Percentiles rank a stretch among this genome's conserved stretches.
Conservation (phyloP, 1,139 yeast genomes). For the Geotrichum reessii region DNA sequence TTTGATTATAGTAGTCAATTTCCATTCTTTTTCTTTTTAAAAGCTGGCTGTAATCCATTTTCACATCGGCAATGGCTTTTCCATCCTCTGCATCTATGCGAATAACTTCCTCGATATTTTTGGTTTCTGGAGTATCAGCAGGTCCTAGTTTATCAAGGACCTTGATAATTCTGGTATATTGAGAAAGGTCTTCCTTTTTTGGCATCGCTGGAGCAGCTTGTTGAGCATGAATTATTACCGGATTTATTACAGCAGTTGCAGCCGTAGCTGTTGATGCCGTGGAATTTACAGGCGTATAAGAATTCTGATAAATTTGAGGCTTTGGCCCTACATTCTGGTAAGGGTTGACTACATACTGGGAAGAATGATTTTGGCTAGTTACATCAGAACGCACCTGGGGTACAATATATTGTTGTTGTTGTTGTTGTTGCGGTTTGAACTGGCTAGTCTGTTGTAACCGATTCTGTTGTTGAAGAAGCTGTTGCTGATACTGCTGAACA, state of each 20-base stretch:
- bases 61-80: slow-evolving; percentile 18
- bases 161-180: slow-evolving; percentile 37
- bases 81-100: slow-evolving; percentile 18
- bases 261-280: slow-evolving; percentile 20
- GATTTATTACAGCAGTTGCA: slow-evolving; percentile 20
- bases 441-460: slow-evolving; percentile 1
- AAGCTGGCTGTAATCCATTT: slow-evolving; percentile 8
- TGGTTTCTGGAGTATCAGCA: slow-evolving; percentile 35
- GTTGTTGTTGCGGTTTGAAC: no score
- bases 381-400: slow-evolving; percentile 22
- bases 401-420: slow-evolving; percentile 27
- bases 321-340: not conserved
- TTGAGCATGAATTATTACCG: not conserved
- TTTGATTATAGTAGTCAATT: slow-evolving; percentile 34
- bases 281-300: not conserved
- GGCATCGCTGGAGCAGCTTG: not conserved
- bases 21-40: slow-evolving; percentile 27
- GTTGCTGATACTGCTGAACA: no score
- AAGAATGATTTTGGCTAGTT: slow-evolving; percentile 17
- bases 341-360: slow-evolving; percentile 11
- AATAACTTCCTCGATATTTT: slow-evolving; percentile 47
- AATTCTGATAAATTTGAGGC: not conserved
- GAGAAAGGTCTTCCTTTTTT: slow-evolving; percentile 3
- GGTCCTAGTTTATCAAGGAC: slow-evolving; percentile 25
- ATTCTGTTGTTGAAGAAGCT: slow-evolving; percentile 2